phyloP scores from a whole-genome alignment of 164 flowering plant species.

The Umbilicus rupestris region DNA sequence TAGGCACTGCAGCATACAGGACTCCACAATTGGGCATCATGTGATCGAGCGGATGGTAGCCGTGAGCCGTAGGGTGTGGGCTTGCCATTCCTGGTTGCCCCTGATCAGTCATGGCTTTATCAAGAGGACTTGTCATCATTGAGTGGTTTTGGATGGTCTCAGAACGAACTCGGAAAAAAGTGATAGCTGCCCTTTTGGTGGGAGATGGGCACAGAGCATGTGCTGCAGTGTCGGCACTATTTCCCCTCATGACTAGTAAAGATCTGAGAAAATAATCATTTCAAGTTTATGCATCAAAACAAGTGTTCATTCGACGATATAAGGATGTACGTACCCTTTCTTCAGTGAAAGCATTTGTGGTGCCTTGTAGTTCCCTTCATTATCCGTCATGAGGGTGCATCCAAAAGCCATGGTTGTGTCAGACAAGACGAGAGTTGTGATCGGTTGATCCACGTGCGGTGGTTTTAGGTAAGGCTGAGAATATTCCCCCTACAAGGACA shows the following conservation, averaged over 20 bases:
- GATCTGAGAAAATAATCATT: conserved; percentile 35
- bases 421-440: conserved; percentile 67
- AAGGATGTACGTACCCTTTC: conserved; percentile 70
- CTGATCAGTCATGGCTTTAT: conserved; percentile 43
- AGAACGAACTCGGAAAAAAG: conserved; percentile 63
- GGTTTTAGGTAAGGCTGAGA: conserved; percentile 95
- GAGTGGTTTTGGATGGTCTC: conserved; percentile 29
- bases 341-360: conserved; percentile 64
- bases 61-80: conserved; percentile 17
- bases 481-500: conserved; percentile 18
- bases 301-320: neutral
- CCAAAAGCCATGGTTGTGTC: conserved; percentile 89
- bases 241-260: conserved; percentile 79
- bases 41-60: conserved; percentile 27
- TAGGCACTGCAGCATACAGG: conserved; percentile 21
- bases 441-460: conserved; percentile 90
- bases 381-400: conserved; percentile 53
- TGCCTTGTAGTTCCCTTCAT: conserved; percentile 75
- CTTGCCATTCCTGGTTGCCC: conserved; percentile 52
- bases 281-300: neutral
- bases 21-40: conserved; percentile 62
- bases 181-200: conserved; percentile 60
- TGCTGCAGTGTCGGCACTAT: conserved; percentile 77
- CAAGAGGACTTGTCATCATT: conserved; percentile 18
- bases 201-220: conserved; percentile 78